These are phyloP conservation scores for Stipa capillata DNA, from an alignment of 176 grass and related monocot genomes.

Conservation along the genomic window DNA sequence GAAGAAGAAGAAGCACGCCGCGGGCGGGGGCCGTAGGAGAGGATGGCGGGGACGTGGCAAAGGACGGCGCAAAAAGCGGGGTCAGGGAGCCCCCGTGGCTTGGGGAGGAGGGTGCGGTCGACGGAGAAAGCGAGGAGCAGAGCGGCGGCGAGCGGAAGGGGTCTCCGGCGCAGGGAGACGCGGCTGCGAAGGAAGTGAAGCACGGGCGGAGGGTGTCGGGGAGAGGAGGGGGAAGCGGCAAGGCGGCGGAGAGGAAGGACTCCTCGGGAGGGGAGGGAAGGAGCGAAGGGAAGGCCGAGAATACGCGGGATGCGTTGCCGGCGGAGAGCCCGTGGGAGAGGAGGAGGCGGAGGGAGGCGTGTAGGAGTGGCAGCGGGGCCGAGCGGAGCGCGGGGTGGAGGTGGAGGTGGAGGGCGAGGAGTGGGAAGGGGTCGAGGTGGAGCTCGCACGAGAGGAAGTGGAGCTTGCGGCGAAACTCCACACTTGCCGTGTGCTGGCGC, in stretches of 20 bases:
- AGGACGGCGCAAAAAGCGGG: slow-evolving; percentile 31
- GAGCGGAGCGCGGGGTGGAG: slow-evolving; percentile 45
- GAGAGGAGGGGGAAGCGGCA: slow-evolving; percentile 26
- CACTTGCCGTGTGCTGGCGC: background rate
- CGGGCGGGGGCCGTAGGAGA: slow-evolving; percentile 36
- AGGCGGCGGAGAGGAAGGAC: slow-evolving; percentile 36
- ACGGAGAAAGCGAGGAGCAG: slow-evolving; percentile 48
- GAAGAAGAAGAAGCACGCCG: slow-evolving; percentile 48
- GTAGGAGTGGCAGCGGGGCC: slow-evolving; percentile 32
- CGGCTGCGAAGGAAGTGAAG: too few relatives aligned
- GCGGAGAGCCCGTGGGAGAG: too few relatives aligned
- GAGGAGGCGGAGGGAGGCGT: too few relatives aligned
- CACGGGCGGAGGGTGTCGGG: slow-evolving; percentile 35
- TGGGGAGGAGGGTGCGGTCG: slow-evolving; percentile 53
- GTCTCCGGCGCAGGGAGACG: too few relatives aligned
- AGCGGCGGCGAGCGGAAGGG: slow-evolving; percentile 29
- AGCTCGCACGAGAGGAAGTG: slow-evolving; percentile 32
- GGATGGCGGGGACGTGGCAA: slow-evolving; percentile 36
- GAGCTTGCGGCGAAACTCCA: slow-evolving; percentile 34
- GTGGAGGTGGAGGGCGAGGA: slow-evolving; percentile 29
- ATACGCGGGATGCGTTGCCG: slow-evolving; percentile 33
- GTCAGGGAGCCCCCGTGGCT: slow-evolving; percentile 22
- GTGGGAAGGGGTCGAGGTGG: slow-evolving; percentile 44
- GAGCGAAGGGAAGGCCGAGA: slow-evolving; percentile 28
- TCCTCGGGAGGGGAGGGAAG: slow-evolving; percentile 29